phyloP scores from a whole-genome alignment of 108 stramenopile genomes.

The Cyclostephanos tholiformis region DNA sequence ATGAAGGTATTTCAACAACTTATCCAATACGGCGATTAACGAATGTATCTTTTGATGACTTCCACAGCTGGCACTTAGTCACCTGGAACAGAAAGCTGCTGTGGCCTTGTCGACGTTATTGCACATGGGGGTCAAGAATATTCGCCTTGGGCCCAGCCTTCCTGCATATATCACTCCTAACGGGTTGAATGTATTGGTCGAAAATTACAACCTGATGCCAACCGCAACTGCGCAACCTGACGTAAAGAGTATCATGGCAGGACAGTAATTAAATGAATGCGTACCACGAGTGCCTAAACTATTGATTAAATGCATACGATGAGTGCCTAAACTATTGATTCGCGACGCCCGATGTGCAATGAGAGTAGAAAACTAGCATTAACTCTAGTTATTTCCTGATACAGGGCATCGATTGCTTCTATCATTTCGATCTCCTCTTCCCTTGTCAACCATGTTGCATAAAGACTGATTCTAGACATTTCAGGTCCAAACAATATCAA shows the following conservation, averaged over 20 bases:
- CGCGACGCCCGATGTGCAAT: too few species aligned
- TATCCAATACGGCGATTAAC: neutral
- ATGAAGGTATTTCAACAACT: too few species aligned
- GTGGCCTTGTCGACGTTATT: constrained; percentile 79
- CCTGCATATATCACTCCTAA: constrained; percentile 77
- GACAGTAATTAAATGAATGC: constrained; percentile 37
- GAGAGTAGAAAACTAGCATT: too few species aligned
- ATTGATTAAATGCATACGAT: too few species aligned
- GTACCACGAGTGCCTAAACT: neutral
- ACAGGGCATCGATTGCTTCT: too few species aligned
- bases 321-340: too few species aligned
- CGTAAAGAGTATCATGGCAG: constrained; percentile 64
- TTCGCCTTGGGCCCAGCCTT: constrained; percentile 74
- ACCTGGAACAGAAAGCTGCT: constrained; percentile 90
- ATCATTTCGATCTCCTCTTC: too few species aligned
- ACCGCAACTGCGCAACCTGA: constrained; percentile 63
- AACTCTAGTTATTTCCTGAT: too few species aligned
- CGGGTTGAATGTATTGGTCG: constrained; percentile 60
- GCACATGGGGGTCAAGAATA: constrained; percentile 79
- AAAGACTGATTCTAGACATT: too few species aligned
- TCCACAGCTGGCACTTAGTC: constrained; percentile 41
- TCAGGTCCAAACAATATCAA: too few species aligned
- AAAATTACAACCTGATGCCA: constrained; percentile 75
- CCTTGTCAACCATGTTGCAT: too few species aligned
- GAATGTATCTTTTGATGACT: neutral